A percentile compares a stretch with the other conserved stretches of the same genome.
Conservation (phyloP, 306 rosid species). For the Echinosophora koreensis region DNA sequence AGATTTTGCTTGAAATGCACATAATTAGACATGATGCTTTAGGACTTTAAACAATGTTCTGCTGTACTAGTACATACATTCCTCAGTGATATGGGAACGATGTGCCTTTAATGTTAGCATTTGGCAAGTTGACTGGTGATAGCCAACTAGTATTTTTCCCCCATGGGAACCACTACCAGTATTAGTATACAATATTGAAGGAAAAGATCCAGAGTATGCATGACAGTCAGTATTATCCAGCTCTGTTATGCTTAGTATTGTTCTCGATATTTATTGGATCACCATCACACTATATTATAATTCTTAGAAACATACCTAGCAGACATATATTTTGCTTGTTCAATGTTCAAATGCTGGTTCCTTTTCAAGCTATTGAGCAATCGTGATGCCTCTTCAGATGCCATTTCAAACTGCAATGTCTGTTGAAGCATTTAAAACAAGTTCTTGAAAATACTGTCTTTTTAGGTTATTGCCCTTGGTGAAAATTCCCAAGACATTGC, state of each 20-base stretch:
- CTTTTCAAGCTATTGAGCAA: neutral
- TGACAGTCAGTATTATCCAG: conserved; percentile 11
- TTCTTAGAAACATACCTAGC: conserved; percentile 12
- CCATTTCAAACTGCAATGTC: neutral
- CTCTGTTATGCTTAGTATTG: conserved; percentile 4
- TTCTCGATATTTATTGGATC: conserved; percentile 4
- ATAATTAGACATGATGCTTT: conserved; percentile 15
- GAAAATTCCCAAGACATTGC: conserved; percentile 16
- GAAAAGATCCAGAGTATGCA: neutral
- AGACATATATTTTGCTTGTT: conserved; percentile 14
- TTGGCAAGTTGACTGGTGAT: conserved; percentile 34
- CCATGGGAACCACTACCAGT: neutral
- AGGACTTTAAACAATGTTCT: conserved; percentile 17
- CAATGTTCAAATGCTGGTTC: conserved; percentile 7
- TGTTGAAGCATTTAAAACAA: neutral
- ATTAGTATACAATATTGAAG: conserved; percentile 3
- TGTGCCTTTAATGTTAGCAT: conserved; percentile 4
- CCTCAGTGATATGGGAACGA: conserved; percentile 4
- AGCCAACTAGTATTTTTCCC: conserved; percentile 4
- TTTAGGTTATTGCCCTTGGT: neutral
- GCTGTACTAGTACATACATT: neutral
- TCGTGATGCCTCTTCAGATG: conserved; percentile 16
- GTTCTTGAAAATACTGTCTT: neutral
- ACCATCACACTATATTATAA: neutral
- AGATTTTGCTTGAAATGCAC: conserved; percentile 3